Evolutionary conservation across 2,329 filamentous ascomycete genomes (phyloP).

Genomic region (Colletotrichum truncatum): DNA sequence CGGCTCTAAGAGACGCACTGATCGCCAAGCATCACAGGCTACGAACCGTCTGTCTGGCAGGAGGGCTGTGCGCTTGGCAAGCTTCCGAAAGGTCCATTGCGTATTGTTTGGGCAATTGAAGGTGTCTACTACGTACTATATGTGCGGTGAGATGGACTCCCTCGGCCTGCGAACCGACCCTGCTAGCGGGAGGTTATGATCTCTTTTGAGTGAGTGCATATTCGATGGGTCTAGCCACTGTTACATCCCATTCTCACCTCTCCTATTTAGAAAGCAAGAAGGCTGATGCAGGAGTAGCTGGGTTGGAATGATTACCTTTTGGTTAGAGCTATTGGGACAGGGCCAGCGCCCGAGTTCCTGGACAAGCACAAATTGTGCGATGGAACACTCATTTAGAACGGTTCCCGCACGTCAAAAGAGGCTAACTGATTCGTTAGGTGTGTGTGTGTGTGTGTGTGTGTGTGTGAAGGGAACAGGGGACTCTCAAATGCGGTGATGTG

Average conservation of each 20-base stretch:
- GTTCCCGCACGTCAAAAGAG: slow-evolving; percentile 4
- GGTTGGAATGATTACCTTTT: background rate
- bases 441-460: background rate
- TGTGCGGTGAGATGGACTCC: too few species aligned
- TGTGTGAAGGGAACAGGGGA: background rate
- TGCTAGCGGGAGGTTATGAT: too few species aligned
- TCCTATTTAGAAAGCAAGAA: background rate
- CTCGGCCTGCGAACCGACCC: background rate
- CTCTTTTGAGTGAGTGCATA: background rate
- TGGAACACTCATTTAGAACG: slow-evolving; percentile 2
- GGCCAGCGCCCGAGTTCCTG: background rate
- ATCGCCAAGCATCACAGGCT: background rate
- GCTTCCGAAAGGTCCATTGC: background rate
- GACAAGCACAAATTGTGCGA: background rate
- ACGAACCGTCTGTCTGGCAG: background rate
- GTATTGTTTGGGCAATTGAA: too few species aligned
- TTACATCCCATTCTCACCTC: background rate
- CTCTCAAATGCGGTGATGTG: background rate
- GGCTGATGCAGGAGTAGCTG: background rate
- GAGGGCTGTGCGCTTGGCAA: slow-evolving; percentile 13
- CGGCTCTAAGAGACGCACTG: background rate
- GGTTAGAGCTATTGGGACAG: background rate
- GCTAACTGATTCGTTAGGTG: slow-evolving; percentile 6
- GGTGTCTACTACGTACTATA: too few species aligned
- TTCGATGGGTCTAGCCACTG: background rate